Percentiles rank a stretch among this genome's conserved stretches.
phyloP scores from a whole-genome alignment of 2,329 filamentous ascomycete genomes.

The Aspergillus awamori region DNA sequence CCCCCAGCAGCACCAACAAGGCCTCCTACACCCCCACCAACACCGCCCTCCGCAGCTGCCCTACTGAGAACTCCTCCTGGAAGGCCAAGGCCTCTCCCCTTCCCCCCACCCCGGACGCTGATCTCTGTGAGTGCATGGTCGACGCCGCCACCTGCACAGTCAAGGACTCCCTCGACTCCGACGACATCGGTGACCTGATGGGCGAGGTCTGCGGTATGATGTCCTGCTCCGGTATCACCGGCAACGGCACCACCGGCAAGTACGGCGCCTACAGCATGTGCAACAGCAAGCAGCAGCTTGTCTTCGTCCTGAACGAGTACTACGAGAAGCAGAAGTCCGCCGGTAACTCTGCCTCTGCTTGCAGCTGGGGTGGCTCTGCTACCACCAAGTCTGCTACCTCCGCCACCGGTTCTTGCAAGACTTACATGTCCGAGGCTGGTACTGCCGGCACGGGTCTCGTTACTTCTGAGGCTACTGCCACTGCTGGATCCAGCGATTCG shows the following conservation, averaged over 20 bases:
- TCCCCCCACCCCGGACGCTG: constrained; percentile 75
- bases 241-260: constrained; percentile 43
- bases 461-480: constrained; percentile 24
- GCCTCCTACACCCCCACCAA: constrained; percentile 72
- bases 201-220: constrained; percentile 44
- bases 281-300: constrained; percentile 45
- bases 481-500: neutral
- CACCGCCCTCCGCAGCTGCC: constrained; percentile 70
- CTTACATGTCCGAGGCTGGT: constrained; percentile 45
- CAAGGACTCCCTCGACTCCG: constrained; percentile 39
- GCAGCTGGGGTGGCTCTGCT: constrained; percentile 48
- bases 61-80: constrained; percentile 65
- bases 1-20: constrained; percentile 66
- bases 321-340: constrained; percentile 40
- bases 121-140: constrained; percentile 83
- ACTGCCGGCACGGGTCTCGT: constrained; percentile 43
- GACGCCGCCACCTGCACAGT: constrained; percentile 70
- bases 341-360: constrained; percentile 40
- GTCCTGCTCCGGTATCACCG: constrained; percentile 43
- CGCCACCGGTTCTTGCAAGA: constrained; percentile 41
- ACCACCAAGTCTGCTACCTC: constrained; percentile 38
- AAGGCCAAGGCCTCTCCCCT: constrained; percentile 63
- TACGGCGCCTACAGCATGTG: constrained; percentile 55
- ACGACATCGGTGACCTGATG: constrained; percentile 62
- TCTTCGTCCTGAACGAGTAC: constrained; percentile 50